phyloP scores from a whole-genome alignment of 2,329 filamentous ascomycete genomes.

The Cladosporium sp. region DNA sequence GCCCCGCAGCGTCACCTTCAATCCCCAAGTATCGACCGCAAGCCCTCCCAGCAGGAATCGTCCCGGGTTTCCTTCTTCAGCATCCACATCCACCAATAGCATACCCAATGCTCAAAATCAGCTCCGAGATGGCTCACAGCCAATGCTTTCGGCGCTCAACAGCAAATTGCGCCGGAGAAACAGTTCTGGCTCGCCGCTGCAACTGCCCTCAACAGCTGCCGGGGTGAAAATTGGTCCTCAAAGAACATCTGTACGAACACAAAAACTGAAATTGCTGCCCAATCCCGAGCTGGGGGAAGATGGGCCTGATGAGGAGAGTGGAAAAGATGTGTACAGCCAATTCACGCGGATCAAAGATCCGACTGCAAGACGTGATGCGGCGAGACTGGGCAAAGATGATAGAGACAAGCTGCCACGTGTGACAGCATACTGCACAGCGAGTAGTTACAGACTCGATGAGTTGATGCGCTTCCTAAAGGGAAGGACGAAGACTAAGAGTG shows the following conservation, averaged over 20 bases:
- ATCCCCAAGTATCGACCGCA: slow-evolving; percentile 53
- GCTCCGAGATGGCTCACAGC: slow-evolving; percentile 42
- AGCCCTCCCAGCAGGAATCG: slow-evolving; percentile 35
- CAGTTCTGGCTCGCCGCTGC: slow-evolving; percentile 65
- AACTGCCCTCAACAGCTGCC: slow-evolving; percentile 36
- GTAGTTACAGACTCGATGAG: slow-evolving; percentile 83
- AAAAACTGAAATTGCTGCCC: slow-evolving; percentile 95
- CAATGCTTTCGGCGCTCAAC: slow-evolving; percentile 75
- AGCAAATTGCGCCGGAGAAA: slow-evolving; percentile 83
- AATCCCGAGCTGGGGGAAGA: slow-evolving; percentile 81
- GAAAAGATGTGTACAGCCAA: slow-evolving; percentile 93
- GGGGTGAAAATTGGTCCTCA: slow-evolving; percentile 83
- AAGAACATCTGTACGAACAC: slow-evolving; percentile 87
- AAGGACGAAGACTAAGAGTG: slow-evolving; percentile 68
- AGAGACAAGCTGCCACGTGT: slow-evolving; percentile 81
- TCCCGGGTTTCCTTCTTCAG: slow-evolving; percentile 30
- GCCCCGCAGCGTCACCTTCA: slow-evolving; percentile 70
- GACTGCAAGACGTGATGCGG: slow-evolving; percentile 85
- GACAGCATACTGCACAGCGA: slow-evolving; percentile 94
- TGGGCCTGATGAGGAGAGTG: slow-evolving; percentile 78
- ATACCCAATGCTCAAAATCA: slow-evolving; percentile 30
- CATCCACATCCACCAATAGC: slow-evolving; percentile 26
- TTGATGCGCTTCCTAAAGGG: slow-evolving; percentile 90
- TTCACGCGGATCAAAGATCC: slow-evolving; percentile 98
- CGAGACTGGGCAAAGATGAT: slow-evolving; percentile 88